Percentiles rank a stretch among this genome's conserved stretches.
Evolutionary conservation across 495 filamentous ascomycete species (phyloP).

Genomic region (Podospora pseudopauciseta): DNA sequence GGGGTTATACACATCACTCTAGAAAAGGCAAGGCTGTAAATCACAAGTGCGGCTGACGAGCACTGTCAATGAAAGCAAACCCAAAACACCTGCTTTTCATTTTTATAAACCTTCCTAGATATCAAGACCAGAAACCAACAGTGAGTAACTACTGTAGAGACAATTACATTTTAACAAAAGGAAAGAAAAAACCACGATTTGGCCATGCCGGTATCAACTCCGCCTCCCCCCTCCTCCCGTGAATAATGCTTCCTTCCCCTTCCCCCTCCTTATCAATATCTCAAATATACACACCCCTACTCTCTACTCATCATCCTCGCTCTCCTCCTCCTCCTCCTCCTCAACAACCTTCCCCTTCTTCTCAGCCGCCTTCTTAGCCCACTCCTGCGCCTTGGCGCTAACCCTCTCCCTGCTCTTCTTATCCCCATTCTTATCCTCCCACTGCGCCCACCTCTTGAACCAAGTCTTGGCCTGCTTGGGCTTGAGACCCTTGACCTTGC

Average conservation of each 20-base stretch:
- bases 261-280: not conserved
- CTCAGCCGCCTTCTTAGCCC: slow-evolving; percentile 39
- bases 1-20: not conserved
- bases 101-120: not conserved
- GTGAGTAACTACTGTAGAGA: not conserved
- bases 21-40: not conserved
- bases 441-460: slow-evolving; percentile 79
- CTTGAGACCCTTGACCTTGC: slow-evolving; percentile 63
- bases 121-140: not conserved
- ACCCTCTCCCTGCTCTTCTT: slow-evolving; percentile 68
- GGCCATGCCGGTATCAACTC: not conserved
- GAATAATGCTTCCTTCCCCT: not conserved
- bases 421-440: slow-evolving; percentile 71
- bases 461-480: slow-evolving; percentile 71
- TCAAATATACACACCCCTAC: slow-evolving; percentile 4
- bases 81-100: slow-evolving; percentile 5
- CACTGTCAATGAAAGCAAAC: not conserved
- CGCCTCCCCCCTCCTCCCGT: not conserved
- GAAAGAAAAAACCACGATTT: not conserved
- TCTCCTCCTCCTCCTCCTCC: slow-evolving; percentile 22
- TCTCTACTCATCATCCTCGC: slow-evolving; percentile 27
- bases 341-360: slow-evolving; percentile 22
- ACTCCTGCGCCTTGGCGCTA: slow-evolving; percentile 70
- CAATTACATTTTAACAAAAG: not conserved
- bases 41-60: not conserved